Evolutionary conservation across 345 rosid genomes (phyloP), one percentile per base, ranked within the genome.

Genomic region (Eucalyptus cloeziana): DNA sequence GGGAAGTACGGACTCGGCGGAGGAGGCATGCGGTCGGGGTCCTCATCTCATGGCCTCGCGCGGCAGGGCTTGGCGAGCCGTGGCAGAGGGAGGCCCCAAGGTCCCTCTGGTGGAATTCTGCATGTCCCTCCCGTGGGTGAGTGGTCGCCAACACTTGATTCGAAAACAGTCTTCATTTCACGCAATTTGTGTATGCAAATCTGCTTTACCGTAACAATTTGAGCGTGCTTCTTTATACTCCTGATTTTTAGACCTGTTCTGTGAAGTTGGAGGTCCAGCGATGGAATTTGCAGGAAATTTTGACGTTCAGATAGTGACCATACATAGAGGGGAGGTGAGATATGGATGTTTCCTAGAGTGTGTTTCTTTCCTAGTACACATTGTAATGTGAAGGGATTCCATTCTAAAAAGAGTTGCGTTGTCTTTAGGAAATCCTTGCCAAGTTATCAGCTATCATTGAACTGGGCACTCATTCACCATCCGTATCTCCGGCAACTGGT

Each of bases 61-160:
- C 3, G 44, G 19, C 44, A 37, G 44, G 45, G 22, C 81, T 49
- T 22, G 12, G 13, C 4, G 15, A 92, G 91, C 71, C 88, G 91
- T 21, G 27, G 87, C 30, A 88, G 93, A 76, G 95, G 93, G 11
- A 71, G 96, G 86, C 94, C 96, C 45, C 91, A 86, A 30, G 94
- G 93, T 71, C 43, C 45, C 81, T 83, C 94, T 10, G 90, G 92
- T 19, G 27, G 37, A 14, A 13, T 12, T 8, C 89, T 31, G 14
- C 31, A 45, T 25, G 13, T 45, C 13, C 33, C 19, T 25, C 21
- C 40, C 15, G 14, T 54, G 25, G 85, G 87, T 89, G 47, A 33
- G 80, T 87, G 45, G 40, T 71, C 81, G 45, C 45, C 81, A 3
- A 37, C 81, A 19, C 81, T 69, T 31, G 81, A 71, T 33, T 69